A percentile compares a stretch with the other conserved stretches of the same genome.
Evolutionary conservation across 768 basidiomycete genomes (phyloP).

Genomic region (Coprinopsis marcescibilis): DNA sequence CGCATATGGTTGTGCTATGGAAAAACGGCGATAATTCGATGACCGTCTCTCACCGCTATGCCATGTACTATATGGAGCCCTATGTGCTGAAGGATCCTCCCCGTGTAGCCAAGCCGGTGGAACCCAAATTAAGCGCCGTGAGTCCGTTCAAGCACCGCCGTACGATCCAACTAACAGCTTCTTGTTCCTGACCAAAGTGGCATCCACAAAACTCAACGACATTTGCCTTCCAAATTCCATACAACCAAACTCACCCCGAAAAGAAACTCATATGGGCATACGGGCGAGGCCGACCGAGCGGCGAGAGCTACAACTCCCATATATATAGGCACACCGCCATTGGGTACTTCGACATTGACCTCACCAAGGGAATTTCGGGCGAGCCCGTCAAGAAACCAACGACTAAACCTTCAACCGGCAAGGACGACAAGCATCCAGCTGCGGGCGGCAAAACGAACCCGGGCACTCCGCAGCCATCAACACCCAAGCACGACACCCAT

Average conservation of each 20-base stretch:
- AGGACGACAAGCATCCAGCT: background rate
- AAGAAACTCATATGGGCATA: slow-evolving; percentile 38
- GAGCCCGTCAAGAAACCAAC: slow-evolving; percentile 6
- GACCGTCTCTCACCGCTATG: slow-evolving; percentile 55
- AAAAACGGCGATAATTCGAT: slow-evolving; percentile 43
- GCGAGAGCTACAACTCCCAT: slow-evolving; percentile 14
- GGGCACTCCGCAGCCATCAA: slow-evolving; percentile 7
- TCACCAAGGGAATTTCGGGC: slow-evolving; percentile 23
- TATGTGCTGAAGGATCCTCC: slow-evolving; percentile 36
- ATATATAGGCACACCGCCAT: slow-evolving; percentile 25
- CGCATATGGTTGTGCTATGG: slow-evolving; percentile 55
- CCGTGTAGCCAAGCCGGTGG: slow-evolving; percentile 36
- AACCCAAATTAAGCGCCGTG: slow-evolving; percentile 30
- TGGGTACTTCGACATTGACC: slow-evolving; percentile 30
- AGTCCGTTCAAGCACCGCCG: slow-evolving; percentile 7
- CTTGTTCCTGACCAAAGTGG: no score
- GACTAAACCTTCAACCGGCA: slow-evolving; percentile 3
- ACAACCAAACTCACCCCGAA: slow-evolving; percentile 28
- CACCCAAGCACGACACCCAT: slow-evolving; percentile 21
- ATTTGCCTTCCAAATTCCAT: slow-evolving; percentile 37
- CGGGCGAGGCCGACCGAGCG: slow-evolving; percentile 24
- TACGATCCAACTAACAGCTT: no score
- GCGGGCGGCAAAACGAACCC: slow-evolving; percentile 2
- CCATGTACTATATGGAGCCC: slow-evolving; percentile 43
- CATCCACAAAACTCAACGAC: slow-evolving; percentile 29